Percentiles rank a stretch among this genome's conserved stretches.
phyloP scores from a whole-genome alignment of 2,329 filamentous ascomycete genomes.

The Mollisia scopiformis region DNA sequence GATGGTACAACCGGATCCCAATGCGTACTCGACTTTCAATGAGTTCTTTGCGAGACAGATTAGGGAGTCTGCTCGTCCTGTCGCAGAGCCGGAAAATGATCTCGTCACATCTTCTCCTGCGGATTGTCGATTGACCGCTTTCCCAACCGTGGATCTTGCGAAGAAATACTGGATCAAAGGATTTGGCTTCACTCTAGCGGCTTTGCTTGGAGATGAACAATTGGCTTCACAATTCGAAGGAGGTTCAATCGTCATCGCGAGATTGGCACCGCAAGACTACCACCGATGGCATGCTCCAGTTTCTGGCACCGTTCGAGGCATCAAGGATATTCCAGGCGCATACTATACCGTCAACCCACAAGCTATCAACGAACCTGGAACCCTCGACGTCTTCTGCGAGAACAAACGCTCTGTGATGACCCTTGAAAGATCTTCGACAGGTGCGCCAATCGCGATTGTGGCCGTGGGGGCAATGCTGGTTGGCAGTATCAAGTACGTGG shows the following conservation, averaged over 20 bases:
- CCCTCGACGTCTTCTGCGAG: constrained; percentile 24
- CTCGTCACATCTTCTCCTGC: constrained; percentile 47
- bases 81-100: constrained; percentile 23
- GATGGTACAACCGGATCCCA: constrained; percentile 20
- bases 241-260: constrained; percentile 44
- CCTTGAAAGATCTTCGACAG: constrained; percentile 19
- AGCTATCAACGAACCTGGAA: constrained; percentile 26
- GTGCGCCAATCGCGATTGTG: constrained; percentile 21
- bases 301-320: constrained; percentile 41
- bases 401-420: constrained; percentile 24
- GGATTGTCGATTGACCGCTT: constrained; percentile 89
- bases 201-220: constrained; percentile 41
- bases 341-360: constrained; percentile 48
- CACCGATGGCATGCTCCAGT: constrained; percentile 49
- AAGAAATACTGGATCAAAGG: constrained; percentile 67
- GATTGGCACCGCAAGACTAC: constrained; percentile 48
- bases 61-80: constrained; percentile 21
- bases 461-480: constrained; percentile 24
- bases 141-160: constrained; percentile 81
- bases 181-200: constrained; percentile 44
- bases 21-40: constrained; percentile 21
- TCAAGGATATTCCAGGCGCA: constrained; percentile 43
- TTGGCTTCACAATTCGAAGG: constrained; percentile 39
- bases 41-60: constrained; percentile 23
- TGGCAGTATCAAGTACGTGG: constrained; percentile 22